These are phyloP conservation scores for Alternaria incomplexa DNA, from an alignment of 2,329 filamentous ascomycete species.

Conservation along the genomic window DNA sequence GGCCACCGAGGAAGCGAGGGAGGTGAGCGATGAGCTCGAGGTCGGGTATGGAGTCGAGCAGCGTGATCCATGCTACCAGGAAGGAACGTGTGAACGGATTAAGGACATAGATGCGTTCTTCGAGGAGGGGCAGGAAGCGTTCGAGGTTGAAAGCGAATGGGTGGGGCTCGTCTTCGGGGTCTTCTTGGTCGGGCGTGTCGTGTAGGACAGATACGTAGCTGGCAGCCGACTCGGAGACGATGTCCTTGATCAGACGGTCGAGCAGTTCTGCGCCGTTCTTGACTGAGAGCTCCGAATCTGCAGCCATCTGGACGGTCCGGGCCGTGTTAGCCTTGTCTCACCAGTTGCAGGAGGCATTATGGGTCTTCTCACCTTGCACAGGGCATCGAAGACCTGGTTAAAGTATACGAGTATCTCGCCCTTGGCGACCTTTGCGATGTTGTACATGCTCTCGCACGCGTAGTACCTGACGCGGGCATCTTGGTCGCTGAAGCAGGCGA, in stretches of 20 bases:
- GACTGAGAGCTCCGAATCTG: constrained; percentile 93
- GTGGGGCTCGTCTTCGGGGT: constrained; percentile 25
- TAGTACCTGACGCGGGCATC: constrained; percentile 98
- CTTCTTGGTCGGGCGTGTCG: constrained; percentile 59
- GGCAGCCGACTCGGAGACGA: constrained; percentile 91
- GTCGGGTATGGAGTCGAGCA: constrained; percentile 95
- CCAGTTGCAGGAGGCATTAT: background rate
- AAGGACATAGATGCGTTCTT: constrained; percentile 91
- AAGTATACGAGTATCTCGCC: constrained; percentile 97
- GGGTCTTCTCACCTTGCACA: constrained; percentile 77
- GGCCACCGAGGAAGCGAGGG: constrained; percentile 86
- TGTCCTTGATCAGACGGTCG: constrained; percentile 93
- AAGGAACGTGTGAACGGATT: constrained; percentile 96
- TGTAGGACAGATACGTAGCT: constrained; percentile 93
- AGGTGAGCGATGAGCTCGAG: constrained; percentile 91
- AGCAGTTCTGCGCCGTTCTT: constrained; percentile 97
- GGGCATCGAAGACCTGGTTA: constrained; percentile 96
- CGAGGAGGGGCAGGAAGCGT: constrained; percentile 88
- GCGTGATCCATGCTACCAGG: constrained; percentile 91
- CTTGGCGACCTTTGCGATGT: constrained; percentile 98
- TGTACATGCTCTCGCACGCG: constrained; percentile 99
- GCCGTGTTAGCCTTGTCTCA: constrained; percentile 25
- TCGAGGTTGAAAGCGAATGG: constrained; percentile 80
- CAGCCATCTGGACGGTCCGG: constrained; percentile 71
- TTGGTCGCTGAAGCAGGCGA: constrained; percentile 97